These are phyloP conservation scores for Erucastrum elatum DNA, from an alignment of 345 rosid genomes.

Conservation along the genomic window DNA sequence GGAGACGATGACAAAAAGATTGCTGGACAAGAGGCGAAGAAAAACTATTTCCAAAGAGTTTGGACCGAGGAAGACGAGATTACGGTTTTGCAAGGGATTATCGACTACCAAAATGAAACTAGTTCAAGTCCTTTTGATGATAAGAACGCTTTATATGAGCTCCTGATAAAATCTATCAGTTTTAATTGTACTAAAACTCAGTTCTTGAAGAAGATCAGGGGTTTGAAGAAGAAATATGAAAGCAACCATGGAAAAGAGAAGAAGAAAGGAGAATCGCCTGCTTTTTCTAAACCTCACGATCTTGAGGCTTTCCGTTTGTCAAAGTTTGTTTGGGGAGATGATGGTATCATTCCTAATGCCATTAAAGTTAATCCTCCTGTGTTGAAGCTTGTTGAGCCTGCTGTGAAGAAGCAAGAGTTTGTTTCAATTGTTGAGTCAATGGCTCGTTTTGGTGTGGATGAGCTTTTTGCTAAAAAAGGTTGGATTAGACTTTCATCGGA, in stretches of 20 bases:
- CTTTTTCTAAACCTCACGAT: too few species aligned
- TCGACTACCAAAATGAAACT: constrained; percentile 32
- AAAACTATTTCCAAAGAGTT: constrained; percentile 31
- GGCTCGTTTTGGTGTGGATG: constrained; percentile 29
- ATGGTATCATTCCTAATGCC: too few species aligned
- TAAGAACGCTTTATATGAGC: constrained; percentile 34
- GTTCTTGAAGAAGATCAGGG: neutral
- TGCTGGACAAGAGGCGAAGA: constrained; percentile 15
- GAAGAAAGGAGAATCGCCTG: too few species aligned
- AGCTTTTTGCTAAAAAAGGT: constrained; percentile 24
- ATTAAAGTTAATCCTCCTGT: neutral
- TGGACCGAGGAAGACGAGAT: constrained; percentile 54
- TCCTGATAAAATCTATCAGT: constrained; percentile 36
- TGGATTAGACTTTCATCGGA: constrained; percentile 1
- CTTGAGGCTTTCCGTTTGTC: too few species aligned
- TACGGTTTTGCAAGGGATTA: constrained; percentile 39
- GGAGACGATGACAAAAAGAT: neutral
- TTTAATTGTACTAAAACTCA: constrained; percentile 37
- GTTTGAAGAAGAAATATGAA: too few species aligned
- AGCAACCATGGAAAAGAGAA: too few species aligned
- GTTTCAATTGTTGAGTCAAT: neutral
- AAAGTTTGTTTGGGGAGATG: too few species aligned
- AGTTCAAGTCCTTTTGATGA: constrained; percentile 39
- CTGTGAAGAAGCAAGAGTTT: neutral
- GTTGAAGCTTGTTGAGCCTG: neutral